Evolutionary conservation across 2,329 filamentous ascomycete genomes (phyloP), one percentile per base, ranked within the genome.

Genomic region (Clonostachys solani): DNA sequence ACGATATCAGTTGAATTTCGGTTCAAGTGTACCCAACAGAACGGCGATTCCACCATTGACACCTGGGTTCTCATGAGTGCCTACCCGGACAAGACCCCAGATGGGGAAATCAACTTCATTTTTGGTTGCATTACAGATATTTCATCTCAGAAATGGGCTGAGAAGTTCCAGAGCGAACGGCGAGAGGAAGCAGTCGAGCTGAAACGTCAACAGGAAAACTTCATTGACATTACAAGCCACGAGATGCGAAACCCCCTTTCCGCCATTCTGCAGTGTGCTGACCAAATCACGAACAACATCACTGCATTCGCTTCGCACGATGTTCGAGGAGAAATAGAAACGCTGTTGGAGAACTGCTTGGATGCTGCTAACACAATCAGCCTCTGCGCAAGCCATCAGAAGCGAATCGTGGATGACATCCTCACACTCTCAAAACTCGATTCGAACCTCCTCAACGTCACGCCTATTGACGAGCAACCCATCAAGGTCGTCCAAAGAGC

Each of bases 61-160:
- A 89, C 86, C 0, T 92, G 87, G 87, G 86, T 87, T 1, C 65
- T 91, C 33, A 86, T 91, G 73, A 87, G 81, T 47, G 87, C 86
- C 0, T 90, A 86, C 54, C 87, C 87, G 0, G 87, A 92, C 56
- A 85, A 79, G 56, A 76, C 85, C 50, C 67, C 73, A 2, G 69
- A 80, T 29, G 86, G 85, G 5, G 69, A 72, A 29, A 73, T 91
- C 45, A 89, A 89, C 67, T 82, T 84, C 51, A 84, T 91, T 4
- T 91, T 92, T 55, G 87, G 87, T 45, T 87, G 84, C 58, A 85
- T 95, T 45, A 92, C 89, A 0, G 89, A 95, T 58, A 95, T 95
- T 53, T 90, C 86, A 16, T 81, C 87, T 46, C 88, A 94, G 61
- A 95, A 95, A 62, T 86, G 85, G 74, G 89, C 89, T 2, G 89